A percentile compares a stretch with the other conserved stretches of the same genome.
These are phyloP conservation scores for Backusella circina DNA, from an alignment of 192 early-diverging fungal species.

Conservation along the genomic window DNA sequence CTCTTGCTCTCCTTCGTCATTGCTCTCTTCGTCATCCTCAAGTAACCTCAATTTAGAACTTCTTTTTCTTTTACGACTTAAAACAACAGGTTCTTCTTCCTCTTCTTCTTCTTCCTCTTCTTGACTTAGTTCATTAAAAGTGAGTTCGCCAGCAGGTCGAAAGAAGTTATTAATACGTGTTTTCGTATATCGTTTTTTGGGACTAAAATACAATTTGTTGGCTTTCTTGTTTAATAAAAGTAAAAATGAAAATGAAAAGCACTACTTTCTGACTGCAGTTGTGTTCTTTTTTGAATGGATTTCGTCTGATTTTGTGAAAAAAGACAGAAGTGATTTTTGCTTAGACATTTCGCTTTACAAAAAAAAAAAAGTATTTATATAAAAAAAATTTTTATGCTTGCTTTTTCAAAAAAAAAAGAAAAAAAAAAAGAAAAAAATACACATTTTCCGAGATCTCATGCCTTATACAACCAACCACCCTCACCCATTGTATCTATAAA, in stretches of 20 bases:
- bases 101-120: constrained; percentile 1
- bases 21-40: neutral
- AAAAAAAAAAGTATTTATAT: neutral
- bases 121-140: neutral
- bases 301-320: neutral
- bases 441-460: neutral
- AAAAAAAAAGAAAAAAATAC: neutral
- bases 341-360: neutral
- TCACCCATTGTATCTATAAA: constrained; percentile 33
- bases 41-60: neutral
- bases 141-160: neutral
- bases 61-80: neutral
- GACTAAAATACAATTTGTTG: neutral
- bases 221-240: neutral
- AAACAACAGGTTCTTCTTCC: neutral
- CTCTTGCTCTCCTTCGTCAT: neutral
- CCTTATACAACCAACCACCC: constrained; percentile 10
- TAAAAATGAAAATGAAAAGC: neutral
- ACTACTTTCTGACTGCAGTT: neutral
- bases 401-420: neutral
- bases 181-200: neutral
- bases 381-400: too few species aligned
- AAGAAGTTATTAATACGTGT: neutral
- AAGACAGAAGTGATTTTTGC: neutral
- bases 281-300: neutral